phyloP scores from a whole-genome alignment of 371 early-diverging fungal genomes.

The Mucor lusitanicus region DNA sequence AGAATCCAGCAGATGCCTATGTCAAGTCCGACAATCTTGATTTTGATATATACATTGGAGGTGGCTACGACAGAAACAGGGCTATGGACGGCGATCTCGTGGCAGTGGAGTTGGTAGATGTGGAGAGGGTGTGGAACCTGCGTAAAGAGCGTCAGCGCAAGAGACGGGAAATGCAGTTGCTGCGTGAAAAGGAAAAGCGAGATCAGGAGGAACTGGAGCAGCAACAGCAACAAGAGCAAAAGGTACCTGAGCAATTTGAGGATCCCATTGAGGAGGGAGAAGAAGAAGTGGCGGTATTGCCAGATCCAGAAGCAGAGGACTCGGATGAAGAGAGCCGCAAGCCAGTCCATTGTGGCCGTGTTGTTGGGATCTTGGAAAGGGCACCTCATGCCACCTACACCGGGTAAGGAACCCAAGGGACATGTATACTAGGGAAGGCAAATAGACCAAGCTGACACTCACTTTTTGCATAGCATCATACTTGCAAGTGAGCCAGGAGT shows the following conservation, averaged over 20 bases:
- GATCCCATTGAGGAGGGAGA: constrained; percentile 7
- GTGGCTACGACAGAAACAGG: constrained; percentile 71
- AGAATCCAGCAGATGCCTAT: constrained; percentile 76
- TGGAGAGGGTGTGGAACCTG: constrained; percentile 47
- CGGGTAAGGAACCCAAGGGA: constrained; percentile 25
- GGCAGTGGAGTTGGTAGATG: constrained; percentile 66
- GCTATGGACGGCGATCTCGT: constrained; percentile 84
- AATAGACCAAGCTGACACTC: neutral
- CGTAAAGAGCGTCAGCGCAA: constrained; percentile 42
- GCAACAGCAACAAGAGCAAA: neutral
- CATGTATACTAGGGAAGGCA: neutral
- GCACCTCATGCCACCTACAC: constrained; percentile 51
- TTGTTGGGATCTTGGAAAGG: constrained; percentile 57
- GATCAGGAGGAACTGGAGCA: neutral
- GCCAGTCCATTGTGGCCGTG: constrained; percentile 58
- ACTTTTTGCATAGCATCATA: neutral
- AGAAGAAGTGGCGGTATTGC: constrained; percentile 3
- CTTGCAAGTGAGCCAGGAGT: neutral
- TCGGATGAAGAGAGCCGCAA: constrained; percentile 35
- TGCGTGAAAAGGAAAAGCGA: neutral
- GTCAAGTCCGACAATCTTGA: constrained; percentile 65
- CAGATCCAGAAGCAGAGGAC: constrained; percentile 8
- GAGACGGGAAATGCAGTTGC: constrained; percentile 5
- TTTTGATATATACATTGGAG: constrained; percentile 72
- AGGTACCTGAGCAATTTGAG: neutral